Evolutionary conservation across 108 stramenopile genomes (phyloP).

Genomic region (Cyclotella choctawhatcheeana): DNA sequence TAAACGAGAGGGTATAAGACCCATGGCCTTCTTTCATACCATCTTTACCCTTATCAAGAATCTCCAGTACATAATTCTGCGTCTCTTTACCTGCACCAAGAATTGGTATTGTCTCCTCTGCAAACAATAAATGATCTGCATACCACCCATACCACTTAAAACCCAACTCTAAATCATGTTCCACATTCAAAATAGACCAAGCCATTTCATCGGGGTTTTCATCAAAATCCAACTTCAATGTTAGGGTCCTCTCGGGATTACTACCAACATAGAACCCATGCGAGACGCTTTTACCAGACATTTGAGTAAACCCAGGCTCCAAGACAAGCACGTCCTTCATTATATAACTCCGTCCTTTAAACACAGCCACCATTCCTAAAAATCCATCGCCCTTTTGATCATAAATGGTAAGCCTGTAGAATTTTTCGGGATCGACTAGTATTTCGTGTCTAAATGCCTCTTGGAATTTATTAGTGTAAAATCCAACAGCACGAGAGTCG

Average conservation of each 20-base stretch:
- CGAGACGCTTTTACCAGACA: conserved; percentile 7
- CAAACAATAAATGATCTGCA: not conserved
- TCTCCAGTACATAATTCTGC: conserved; percentile 23
- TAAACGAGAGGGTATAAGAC: conserved; percentile 25
- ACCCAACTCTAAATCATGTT: conserved; percentile 23
- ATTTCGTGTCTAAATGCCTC: conserved; percentile 24
- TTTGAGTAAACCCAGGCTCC: conserved; percentile 31
- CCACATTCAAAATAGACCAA: conserved; percentile 22
- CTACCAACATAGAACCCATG: conserved; percentile 43
- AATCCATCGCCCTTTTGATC: conserved; percentile 36
- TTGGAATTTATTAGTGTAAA: conserved; percentile 18
- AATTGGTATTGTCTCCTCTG: conserved; percentile 30
- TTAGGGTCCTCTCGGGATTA: conserved; percentile 18
- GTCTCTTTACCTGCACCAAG: conserved; percentile 11
- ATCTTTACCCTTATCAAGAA: conserved; percentile 15
- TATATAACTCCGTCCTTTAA: conserved; percentile 16
- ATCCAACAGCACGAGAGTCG: conserved; percentile 24
- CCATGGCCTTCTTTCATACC: conserved; percentile 20
- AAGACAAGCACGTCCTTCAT: conserved; percentile 15
- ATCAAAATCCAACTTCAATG: conserved; percentile 35
- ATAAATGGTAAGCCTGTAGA: conserved; percentile 32
- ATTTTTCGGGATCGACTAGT: conserved; percentile 30
- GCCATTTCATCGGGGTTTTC: conserved; percentile 23
- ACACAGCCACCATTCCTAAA: conserved; percentile 27
- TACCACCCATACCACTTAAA: conserved; percentile 37